Evolutionary conservation across 2,329 filamentous ascomycete genomes (phyloP).

Genomic region (Periglandula ipomoeae): DNA sequence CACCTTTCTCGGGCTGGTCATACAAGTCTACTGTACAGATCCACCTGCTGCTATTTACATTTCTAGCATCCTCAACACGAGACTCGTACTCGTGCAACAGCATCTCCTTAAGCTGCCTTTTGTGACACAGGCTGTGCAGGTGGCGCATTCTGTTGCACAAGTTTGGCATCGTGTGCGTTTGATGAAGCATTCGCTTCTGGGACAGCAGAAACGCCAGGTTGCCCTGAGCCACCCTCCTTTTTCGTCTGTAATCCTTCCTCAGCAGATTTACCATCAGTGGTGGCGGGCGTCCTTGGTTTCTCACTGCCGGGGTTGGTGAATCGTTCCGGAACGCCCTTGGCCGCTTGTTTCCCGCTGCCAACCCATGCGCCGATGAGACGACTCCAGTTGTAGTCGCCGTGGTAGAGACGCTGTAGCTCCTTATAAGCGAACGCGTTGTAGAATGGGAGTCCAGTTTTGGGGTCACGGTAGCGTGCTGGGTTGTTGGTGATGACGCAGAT

Average conservation of each 20-base stretch:
- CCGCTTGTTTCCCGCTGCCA: constrained; percentile 55
- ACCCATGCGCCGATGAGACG: constrained; percentile 74
- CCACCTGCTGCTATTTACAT: too few species aligned
- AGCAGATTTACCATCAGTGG: constrained; percentile 6
- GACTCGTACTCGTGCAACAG: too few species aligned
- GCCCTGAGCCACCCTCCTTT: background rate
- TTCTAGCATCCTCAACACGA: too few species aligned
- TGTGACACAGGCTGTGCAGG: too few species aligned
- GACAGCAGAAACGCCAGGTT: background rate
- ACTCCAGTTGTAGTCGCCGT: constrained; percentile 76
- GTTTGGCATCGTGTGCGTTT: too few species aligned
- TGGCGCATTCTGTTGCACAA: too few species aligned
- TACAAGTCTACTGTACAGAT: too few species aligned
- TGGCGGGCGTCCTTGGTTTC: constrained; percentile 1
- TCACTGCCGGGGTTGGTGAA: constrained; percentile 43
- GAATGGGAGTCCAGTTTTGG: constrained; percentile 74
- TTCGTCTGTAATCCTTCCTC: background rate
- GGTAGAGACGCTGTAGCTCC: constrained; percentile 66
- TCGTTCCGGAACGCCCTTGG: constrained; percentile 68
- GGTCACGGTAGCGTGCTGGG: constrained; percentile 75
- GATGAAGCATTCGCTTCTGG: background rate
- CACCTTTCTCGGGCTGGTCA: too few species aligned
- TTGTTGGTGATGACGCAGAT: constrained; percentile 78
- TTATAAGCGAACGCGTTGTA: constrained; percentile 71
- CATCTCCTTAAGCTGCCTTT: too few species aligned